These are phyloP conservation scores for Zygoascus sp. DNA, from an alignment of 1,139 yeast species.

Conservation along the genomic window DNA sequence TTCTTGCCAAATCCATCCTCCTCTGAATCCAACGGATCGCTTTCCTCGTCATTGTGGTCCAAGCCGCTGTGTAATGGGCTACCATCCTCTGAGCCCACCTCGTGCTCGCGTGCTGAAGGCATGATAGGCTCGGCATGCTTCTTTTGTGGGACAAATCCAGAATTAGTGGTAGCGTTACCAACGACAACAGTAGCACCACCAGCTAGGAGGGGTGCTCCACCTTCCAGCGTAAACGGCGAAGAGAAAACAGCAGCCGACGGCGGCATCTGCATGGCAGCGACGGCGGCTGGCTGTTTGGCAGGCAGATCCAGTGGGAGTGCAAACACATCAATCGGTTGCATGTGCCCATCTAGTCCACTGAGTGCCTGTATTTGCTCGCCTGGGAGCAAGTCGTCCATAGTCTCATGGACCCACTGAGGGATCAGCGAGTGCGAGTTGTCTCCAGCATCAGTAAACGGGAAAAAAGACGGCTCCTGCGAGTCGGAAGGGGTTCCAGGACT, in stretches of 20 bases:
- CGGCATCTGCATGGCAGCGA: too few species aligned
- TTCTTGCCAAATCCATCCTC: not conserved
- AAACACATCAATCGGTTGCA: not conserved
- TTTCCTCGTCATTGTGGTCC: slow-evolving; percentile 4
- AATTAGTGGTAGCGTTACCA: too few species aligned
- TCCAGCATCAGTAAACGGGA: slow-evolving; percentile 2
- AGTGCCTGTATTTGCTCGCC: not conserved
- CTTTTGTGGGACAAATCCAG: not conserved
- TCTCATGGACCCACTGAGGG: slow-evolving; percentile 5
- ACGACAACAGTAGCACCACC: not conserved
- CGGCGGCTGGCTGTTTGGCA: not conserved
- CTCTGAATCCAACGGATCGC: not conserved
- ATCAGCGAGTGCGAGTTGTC: slow-evolving; percentile 1
- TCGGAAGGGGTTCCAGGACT: slow-evolving; percentile 3
- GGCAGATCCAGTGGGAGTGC: not conserved
- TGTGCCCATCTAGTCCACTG: not conserved
- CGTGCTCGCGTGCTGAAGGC: not conserved
- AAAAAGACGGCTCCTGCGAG: not conserved
- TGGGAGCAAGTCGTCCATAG: slow-evolving; percentile 1
- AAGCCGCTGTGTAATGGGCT: not conserved
- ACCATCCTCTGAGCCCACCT: not conserved
- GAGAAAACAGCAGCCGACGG: too few species aligned
- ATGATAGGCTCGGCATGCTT: slow-evolving; percentile 1
- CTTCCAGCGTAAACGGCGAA: not conserved
- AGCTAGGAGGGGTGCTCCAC: not conserved